Conservation (phyloP, 768 basidiomycete genomes). For the Boletellus sp. region DNA sequence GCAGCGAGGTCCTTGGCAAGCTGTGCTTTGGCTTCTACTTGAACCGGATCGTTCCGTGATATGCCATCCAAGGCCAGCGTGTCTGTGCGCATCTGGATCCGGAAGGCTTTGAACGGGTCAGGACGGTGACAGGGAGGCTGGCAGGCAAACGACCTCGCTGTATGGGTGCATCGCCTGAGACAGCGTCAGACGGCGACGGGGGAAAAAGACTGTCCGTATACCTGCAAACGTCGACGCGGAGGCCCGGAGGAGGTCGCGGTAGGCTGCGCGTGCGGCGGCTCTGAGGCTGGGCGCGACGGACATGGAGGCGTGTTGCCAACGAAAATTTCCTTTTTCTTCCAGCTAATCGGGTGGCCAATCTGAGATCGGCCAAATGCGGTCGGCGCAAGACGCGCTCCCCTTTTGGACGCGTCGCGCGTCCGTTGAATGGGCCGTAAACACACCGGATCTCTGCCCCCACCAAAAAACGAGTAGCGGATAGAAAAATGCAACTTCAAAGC, state of each 20-base stretch:
- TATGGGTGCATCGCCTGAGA: slow-evolving; percentile 53
- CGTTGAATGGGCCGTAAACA: slow-evolving; percentile 25
- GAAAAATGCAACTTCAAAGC: slow-evolving; percentile 25
- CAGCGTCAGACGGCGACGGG: not conserved
- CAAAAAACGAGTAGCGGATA: slow-evolving; percentile 29
- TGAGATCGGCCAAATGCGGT: slow-evolving; percentile 32
- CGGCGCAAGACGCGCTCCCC: slow-evolving; percentile 40
- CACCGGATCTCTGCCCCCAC: slow-evolving; percentile 25
- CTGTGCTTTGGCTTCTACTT: slow-evolving; percentile 52
- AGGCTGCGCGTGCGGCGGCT: slow-evolving; percentile 69
- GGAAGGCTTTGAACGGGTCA: slow-evolving; percentile 54
- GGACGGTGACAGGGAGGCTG: not conserved
- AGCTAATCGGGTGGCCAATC: slow-evolving; percentile 24
- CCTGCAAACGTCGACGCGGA: slow-evolving; percentile 66
- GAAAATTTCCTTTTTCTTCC: not conserved
- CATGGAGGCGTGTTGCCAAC: slow-evolving; percentile 32
- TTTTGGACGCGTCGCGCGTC: slow-evolving; percentile 34
- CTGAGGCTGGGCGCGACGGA: slow-evolving; percentile 52
- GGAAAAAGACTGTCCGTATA: slow-evolving; percentile 16
- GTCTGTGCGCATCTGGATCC: slow-evolving; percentile 61
- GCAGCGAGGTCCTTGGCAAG: slow-evolving; percentile 69
- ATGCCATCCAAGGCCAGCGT: slow-evolving; percentile 37
- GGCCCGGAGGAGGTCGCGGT: slow-evolving; percentile 67
- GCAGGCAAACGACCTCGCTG: slow-evolving; percentile 39
- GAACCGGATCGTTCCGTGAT: slow-evolving; percentile 41